Percentiles rank a stretch among this genome's conserved stretches.
phyloP scores from a whole-genome alignment of 306 rosid genomes.

The Cucumis hystrix region DNA sequence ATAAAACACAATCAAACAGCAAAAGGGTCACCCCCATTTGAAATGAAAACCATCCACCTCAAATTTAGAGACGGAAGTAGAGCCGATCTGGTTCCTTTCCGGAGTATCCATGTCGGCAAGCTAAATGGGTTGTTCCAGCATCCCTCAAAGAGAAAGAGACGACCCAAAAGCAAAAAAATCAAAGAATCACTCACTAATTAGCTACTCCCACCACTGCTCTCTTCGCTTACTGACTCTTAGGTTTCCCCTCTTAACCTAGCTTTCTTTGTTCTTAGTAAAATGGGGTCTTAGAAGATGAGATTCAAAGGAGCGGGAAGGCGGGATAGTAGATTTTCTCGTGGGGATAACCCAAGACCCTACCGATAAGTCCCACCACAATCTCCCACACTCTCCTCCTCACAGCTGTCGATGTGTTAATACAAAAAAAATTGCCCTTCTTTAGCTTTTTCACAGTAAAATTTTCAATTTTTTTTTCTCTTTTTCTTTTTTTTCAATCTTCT shows the following conservation, averaged over 20 bases:
- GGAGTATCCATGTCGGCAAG: constrained; percentile 60
- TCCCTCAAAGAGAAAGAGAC: neutral
- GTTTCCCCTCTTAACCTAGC: constrained; percentile 9
- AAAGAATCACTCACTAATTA: neutral
- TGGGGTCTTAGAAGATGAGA: constrained; percentile 19
- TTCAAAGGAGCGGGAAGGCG: constrained; percentile 50
- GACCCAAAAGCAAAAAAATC: neutral
- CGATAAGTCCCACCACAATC: constrained; percentile 17
- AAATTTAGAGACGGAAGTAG: constrained; percentile 39
- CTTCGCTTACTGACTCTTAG: neutral
- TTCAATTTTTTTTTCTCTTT: neutral
- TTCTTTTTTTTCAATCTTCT: neutral
- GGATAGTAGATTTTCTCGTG: constrained; percentile 36
- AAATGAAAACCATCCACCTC: constrained; percentile 32
- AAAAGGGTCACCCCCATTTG: neutral
- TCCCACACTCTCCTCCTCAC: constrained; percentile 12
- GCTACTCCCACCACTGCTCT: neutral
- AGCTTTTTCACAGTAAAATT: neutral
- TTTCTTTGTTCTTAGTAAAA: constrained; percentile 5
- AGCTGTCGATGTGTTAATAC: constrained; percentile 11
- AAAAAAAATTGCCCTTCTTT: neutral
- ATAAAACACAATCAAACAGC: neutral
- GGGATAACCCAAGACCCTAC: constrained; percentile 45
- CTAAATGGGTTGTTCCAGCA: neutral
- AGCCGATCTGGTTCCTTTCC: constrained; percentile 63